Base-by-base conservation (phyloP, 352 stramenopile genomes). In the Phytophthora idaei region DNA sequence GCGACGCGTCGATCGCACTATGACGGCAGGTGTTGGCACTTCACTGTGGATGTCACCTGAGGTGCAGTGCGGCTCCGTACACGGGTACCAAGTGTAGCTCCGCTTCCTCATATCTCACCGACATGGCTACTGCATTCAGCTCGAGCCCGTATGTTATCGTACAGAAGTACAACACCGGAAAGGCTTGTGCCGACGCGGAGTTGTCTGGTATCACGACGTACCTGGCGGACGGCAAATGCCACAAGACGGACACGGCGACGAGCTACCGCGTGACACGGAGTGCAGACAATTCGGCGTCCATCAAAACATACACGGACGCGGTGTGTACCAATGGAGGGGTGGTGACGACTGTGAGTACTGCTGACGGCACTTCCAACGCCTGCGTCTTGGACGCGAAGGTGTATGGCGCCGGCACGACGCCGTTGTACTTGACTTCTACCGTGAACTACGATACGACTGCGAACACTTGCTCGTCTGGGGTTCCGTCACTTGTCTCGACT, bases 141-240 rank as follows among this genome's bases (percentile, higher is more conserved):
- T 37, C 53, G 15, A 60, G 29, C 7, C 36, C 49, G 21, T 49
- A 66, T 15, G 39, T 61, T 15, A 52, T 61, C 7, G 31, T 66
- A 32, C 39, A 64, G 31, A 37, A 41, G 27, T 61, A 68, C 45
- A 25, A 25, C 1, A 7, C 61, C 21, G 34, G 25, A 1, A 3
- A 61, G 9, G 12, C 5, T n/a, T 67, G 60, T 41, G 36, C 25
- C 52, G 14, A 31, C 17, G 34, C 41, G 12, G 6, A 47, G 17
- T 14, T 69, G 17, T n/a, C 28, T 15, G n/a, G 28, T n/a, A 48
- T 63, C 21, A 31, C 29, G 12, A 34, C 53, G 21, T 69, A 58
- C 14, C 8, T 57, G 45, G 51, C 61, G 25, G 53, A 69, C 27
- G 61, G 61, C 5, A 57, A 48, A 25, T 68, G 61, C n/a, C 51